These are phyloP conservation scores for Metschnikowia matae DNA, from an alignment of 805 yeast species.

Conservation along the genomic window DNA sequence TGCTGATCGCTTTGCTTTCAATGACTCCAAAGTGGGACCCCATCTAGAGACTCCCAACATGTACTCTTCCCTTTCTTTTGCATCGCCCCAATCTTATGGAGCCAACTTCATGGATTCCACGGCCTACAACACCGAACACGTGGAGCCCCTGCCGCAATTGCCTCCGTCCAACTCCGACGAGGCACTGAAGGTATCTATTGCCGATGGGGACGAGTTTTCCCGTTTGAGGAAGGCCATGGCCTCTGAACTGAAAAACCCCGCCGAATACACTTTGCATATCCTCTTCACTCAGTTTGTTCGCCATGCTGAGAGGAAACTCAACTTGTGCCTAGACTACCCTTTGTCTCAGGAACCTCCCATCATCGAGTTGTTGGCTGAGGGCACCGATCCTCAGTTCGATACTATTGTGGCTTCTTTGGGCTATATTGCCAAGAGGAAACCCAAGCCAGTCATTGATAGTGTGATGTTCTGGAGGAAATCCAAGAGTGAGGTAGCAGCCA, in stretches of 20 bases:
- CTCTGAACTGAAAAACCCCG: constrained; percentile 64
- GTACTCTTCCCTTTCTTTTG: constrained; percentile 15
- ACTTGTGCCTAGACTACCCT: constrained; percentile 63
- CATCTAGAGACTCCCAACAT: neutral
- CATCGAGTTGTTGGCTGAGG: constrained; percentile 68
- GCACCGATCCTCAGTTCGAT: constrained; percentile 83
- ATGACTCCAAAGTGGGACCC: neutral
- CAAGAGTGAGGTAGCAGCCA: constrained; percentile 75
- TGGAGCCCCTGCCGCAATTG: constrained; percentile 34
- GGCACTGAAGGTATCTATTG: constrained; percentile 24
- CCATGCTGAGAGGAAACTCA: constrained; percentile 83
- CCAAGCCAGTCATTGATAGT: constrained; percentile 94
- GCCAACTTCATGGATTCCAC: neutral
- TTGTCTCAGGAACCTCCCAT: constrained; percentile 73
- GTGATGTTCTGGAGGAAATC: constrained; percentile 98
- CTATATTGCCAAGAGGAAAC: constrained; percentile 81
- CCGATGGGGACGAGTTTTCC: constrained; percentile 33
- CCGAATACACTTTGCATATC: constrained; percentile 91
- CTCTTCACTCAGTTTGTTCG: constrained; percentile 94
- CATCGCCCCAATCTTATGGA: constrained; percentile 18
- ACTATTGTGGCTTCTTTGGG: constrained; percentile 83
- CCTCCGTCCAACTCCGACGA: constrained; percentile 32
- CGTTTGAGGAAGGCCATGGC: constrained; percentile 35
- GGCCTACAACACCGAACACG: constrained; percentile 12
- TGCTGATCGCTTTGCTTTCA: neutral